Evolutionary conservation across 495 filamentous ascomycete genomes (phyloP), one percentile per base, ranked within the genome.

Genomic region (Aeminium ludgeri): DNA sequence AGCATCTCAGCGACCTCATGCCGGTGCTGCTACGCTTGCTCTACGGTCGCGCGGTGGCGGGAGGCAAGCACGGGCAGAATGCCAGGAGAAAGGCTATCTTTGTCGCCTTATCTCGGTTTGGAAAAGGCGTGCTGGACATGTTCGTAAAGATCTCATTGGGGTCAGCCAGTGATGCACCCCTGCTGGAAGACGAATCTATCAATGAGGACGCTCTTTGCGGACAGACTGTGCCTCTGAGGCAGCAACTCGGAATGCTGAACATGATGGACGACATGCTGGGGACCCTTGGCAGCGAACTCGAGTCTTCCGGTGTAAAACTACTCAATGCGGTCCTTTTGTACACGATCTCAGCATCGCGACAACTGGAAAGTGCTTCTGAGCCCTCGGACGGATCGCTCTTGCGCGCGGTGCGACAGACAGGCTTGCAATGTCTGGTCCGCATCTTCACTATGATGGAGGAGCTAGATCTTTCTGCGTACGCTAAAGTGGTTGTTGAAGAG

Each of bases 191-290:
- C 32, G 56, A 61, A 0, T 50, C 65, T 6, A 41, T 70, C 0
- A 63, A 78, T 19, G 58, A 68, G 23, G 50, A 60, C 19, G 28
- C 2, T 13, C 43, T 62, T 0, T 65, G 86, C 36, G 50, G n/a
- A 5, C 19, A 27, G 3, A 42, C 30, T 3, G 13, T 82, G 2
- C 72, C 67, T 17, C 61, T 66, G 12, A 72, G 86, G 45, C 86
- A 85, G 60, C 87, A 94, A 52, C 64, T 85, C 39, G 89, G 89
- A 57, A 64, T 94, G 47, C 56, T 93, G 31, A 86, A 86, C 53
- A 87, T 96, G 82, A 65, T 89, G 32, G 77, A 86, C 38, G 76
- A 84, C n/a, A 70, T 96, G 54, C 73, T 94, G 45, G 76, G 77
- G 18, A 81, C 85, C 23, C 68, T 95, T 18, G 82, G 84, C 32